phyloP scores from a whole-genome alignment of 257 asterid species.

The Marsdenia floribunda region DNA sequence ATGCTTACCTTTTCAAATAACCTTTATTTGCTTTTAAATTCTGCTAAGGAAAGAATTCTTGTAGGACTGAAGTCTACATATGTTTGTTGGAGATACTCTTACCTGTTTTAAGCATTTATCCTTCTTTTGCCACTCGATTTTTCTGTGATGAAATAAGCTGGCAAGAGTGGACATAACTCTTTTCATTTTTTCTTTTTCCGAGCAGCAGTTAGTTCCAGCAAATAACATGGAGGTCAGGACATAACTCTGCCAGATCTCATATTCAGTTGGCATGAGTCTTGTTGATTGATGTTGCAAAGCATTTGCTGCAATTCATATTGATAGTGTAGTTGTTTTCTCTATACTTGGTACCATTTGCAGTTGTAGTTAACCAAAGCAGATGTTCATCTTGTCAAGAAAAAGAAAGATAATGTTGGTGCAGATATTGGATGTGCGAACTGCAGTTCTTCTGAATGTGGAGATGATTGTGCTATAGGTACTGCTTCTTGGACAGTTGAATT shows the following conservation, averaged over 20 bases:
- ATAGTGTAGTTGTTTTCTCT: neutral
- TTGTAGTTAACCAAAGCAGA: conserved; percentile 43
- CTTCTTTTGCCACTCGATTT: conserved; percentile 28
- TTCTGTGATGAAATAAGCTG: conserved; percentile 32
- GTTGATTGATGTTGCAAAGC: neutral
- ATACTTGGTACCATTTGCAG: neutral
- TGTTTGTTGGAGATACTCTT: neutral
- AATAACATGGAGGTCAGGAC: conserved; percentile 67
- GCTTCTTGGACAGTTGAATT: conserved; percentile 8
- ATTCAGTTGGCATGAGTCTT: conserved; percentile 12
- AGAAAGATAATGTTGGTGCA: conserved; percentile 44
- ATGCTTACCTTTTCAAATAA: neutral
- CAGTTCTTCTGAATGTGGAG: conserved; percentile 54
- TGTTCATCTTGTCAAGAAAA: conserved; percentile 69
- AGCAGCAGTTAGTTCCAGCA: conserved; percentile 53
- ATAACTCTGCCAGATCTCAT: conserved; percentile 28
- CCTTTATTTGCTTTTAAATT: neutral
- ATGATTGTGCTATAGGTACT: conserved; percentile 84
- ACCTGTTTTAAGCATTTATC: conserved; percentile 8
- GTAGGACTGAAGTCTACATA: neutral
- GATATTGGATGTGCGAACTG: conserved; percentile 86
- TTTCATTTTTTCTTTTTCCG: conserved; percentile 31
- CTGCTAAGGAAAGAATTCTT: neutral
- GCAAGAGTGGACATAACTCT: conserved; percentile 42
- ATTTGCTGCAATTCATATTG: neutral